Conservation (phyloP, 768 basidiomycete species). For the Trametes villosa region DNA sequence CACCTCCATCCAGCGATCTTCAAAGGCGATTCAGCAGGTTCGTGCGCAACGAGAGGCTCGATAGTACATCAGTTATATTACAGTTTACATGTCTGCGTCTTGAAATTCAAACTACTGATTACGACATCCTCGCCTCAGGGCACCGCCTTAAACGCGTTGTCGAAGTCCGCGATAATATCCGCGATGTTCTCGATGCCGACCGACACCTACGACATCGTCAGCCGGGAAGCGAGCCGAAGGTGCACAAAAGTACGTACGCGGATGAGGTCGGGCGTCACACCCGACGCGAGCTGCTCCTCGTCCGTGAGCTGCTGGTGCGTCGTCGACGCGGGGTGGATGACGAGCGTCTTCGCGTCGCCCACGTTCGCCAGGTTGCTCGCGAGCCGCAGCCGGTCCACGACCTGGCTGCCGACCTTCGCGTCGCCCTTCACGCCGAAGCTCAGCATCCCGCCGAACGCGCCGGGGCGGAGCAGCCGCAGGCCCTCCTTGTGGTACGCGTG, state of each 20-base stretch:
- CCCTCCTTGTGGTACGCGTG: slow-evolving; percentile 69
- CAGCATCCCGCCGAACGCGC: slow-evolving; percentile 71
- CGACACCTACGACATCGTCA: slow-evolving; percentile 34
- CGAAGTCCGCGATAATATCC: slow-evolving; percentile 50
- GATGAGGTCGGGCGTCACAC: slow-evolving; percentile 77
- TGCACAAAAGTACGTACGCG: slow-evolving; percentile 48
- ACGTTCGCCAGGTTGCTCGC: slow-evolving; percentile 78
- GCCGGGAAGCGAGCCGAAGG: too few relatives aligned
- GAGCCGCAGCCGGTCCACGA: slow-evolving; percentile 73
- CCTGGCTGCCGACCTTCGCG: slow-evolving; percentile 50
- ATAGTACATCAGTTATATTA: background rate
- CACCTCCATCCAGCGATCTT: too few relatives aligned
- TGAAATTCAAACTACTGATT: background rate
- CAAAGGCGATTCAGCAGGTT: too few relatives aligned
- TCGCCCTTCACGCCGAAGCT: slow-evolving; percentile 76
- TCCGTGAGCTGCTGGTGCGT: slow-evolving; percentile 72
- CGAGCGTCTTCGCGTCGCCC: slow-evolving; percentile 79
- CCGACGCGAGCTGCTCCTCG: slow-evolving; percentile 64
- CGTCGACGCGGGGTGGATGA: slow-evolving; percentile 78
- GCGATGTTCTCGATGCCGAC: slow-evolving; percentile 47
- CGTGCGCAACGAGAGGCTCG: too few relatives aligned
- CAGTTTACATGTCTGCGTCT: background rate
- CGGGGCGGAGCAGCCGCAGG: slow-evolving; percentile 55
- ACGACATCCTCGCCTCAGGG: slow-evolving; percentile 6
- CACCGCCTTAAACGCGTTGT: slow-evolving; percentile 39